Base-by-base conservation (phyloP, 169 alveolate genomes). In the Eimeria sp. region DNA sequence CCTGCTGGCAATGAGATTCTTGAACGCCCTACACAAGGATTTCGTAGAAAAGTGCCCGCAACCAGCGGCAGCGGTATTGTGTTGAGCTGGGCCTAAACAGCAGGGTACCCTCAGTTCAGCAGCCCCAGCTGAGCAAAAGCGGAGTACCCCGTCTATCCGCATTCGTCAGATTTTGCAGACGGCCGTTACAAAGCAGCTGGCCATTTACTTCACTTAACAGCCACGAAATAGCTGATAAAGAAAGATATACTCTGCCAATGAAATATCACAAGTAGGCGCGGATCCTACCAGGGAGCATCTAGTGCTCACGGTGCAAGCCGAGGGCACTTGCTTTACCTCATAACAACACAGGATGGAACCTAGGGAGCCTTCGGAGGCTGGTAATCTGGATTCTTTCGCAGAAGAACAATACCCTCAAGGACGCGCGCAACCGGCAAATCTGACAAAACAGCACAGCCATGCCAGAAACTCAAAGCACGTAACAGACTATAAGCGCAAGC, bases 341-440 rank as follows among this genome's bases (percentile, higher is more conserved):
- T 72, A 22, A 25, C 58, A 67, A 43, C 40, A 90, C 80, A 13
- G 11, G 49, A 57, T 54, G 89, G 76, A 30, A 47, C 16, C 72
- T 72, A 95, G 16, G 91, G 72, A 58, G 73, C 82, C 84, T 63
- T 95, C 30, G 97, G 84, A 3, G 97, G 95, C 95, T 94, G 96
- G 96, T 86, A 97, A 91, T 97, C 96, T 22, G 97, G 98, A 54
- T 97, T 97, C 95, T 95, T 95, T 43, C 90, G 92, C 82, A 97
- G 97, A 89, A 97, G 90, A 90, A 97, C 98, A 27, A 97, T 95
- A 95, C 96, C 97, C 94, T 97, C 96, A 34, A 67, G 95, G 57
- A 96, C 97, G 45, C 58, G 67, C 27, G 95, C 95, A 18, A 83
- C 72, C 5, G 97, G 95, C 49, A 96, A n/a, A 57, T 92, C 97